Base-by-base conservation (phyloP, 768 basidiomycete genomes). In the Calocybe gangraenosa region DNA sequence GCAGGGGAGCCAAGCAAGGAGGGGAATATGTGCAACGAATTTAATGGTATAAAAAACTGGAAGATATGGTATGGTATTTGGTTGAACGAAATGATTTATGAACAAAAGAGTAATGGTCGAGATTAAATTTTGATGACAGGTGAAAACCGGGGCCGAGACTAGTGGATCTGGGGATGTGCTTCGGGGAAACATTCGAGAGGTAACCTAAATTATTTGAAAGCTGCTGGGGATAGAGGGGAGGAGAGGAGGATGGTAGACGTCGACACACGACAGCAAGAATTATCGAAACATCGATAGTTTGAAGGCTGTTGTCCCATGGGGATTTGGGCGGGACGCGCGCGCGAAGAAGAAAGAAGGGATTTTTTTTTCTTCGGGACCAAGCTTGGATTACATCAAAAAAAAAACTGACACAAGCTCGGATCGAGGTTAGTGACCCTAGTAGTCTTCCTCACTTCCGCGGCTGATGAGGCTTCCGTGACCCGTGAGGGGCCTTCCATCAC, bases 401-500 rank as follows among this genome's bases (percentile, higher is more conserved):
- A 28, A 28, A 28, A 6, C 25, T 28, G 25, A 5, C 25, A 28
- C n/a, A 28, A 28, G 25, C 6, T 28, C 25, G 6, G 25, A 28
- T 28, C 25, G 25, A 28, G 25, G 5, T 28, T 28, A 28, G 25
- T 11, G n/a, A n/a, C 10, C 21, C 13, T 46, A 56, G 45, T 62
- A 61, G 21, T 65, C 63, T 44, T 66, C 65, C 34, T 59, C 60
- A 48, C 62, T 64, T 33, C 60, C 54, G 31, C 58, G 56, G 14
- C 59, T 61, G 47, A 64, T 50, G 25, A 28, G 5, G 55, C 65
- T 68, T 32, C 64, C 63, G 45, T 73, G 70, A 8, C 70, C 66
- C 30, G 69, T 68, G 30, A 69, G 67, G 47, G 75, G 61, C 49
- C 70, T 66, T 50, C 60, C 61, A 42, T 60, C 63, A 35, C 60